Conservation (phyloP, 805 yeast genomes). For the Metschnikowia lunata region DNA sequence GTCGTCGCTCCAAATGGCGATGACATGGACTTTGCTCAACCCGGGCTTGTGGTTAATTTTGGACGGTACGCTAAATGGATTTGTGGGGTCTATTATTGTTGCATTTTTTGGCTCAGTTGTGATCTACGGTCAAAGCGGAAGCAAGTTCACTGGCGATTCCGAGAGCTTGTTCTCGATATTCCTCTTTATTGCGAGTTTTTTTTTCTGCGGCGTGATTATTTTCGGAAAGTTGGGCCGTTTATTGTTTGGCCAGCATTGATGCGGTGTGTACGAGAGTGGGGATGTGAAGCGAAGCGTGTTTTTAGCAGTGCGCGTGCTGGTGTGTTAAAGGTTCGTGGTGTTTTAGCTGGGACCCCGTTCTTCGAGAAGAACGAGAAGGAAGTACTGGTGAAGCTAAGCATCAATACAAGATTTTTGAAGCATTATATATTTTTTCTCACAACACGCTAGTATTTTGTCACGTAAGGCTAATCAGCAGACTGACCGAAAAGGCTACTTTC, state of each 20-base stretch:
- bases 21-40: slow-evolving; percentile 59
- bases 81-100: slow-evolving; percentile 35
- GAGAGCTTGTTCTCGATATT: slow-evolving; percentile 39
- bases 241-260: slow-evolving; percentile 27
- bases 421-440: too few species aligned
- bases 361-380: too few species aligned
- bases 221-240: slow-evolving; percentile 69
- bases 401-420: too few species aligned
- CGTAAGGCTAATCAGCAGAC: too few species aligned
- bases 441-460: too few species aligned
- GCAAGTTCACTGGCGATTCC: slow-evolving; percentile 15
- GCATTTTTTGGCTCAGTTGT: slow-evolving; percentile 29
- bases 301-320: too few species aligned
- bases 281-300: too few species aligned
- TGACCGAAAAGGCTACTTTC: too few species aligned
- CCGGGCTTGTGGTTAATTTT: slow-evolving; percentile 63
- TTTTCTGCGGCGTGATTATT: slow-evolving; percentile 59
- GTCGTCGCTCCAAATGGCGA: slow-evolving; percentile 58
- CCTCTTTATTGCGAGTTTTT: slow-evolving; percentile 58
- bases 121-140: slow-evolving; percentile 28
- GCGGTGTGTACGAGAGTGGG: too few species aligned
- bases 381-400: too few species aligned
- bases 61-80: slow-evolving; percentile 55
- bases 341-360: too few species aligned
- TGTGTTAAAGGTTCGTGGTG: too few species aligned